Percentiles rank a stretch among this genome's conserved stretches.
Conservation (phyloP, 192 early-diverging fungal species). For the Glomus cerebriforme region DNA sequence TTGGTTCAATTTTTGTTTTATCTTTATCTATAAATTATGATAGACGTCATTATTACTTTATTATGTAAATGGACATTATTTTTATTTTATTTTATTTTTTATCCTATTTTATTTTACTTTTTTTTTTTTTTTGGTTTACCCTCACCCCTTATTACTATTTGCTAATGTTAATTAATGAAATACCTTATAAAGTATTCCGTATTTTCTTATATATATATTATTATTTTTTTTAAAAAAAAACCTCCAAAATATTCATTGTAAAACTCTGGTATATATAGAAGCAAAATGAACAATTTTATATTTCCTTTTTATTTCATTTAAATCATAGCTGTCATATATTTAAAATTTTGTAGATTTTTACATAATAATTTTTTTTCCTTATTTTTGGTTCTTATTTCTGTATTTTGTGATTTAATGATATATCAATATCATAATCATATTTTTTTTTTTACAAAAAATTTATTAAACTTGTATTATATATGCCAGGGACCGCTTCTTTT, state of each 20-base stretch:
- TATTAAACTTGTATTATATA: too few species aligned
- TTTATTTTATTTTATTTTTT: neutral
- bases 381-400: constrained; percentile 25
- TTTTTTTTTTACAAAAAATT: constrained; percentile 21
- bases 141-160: constrained; percentile 18
- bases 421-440: constrained; percentile 33
- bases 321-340: neutral
- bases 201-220: constrained; percentile 30
- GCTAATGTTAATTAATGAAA: constrained; percentile 21
- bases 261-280: constrained; percentile 26
- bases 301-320: constrained; percentile 17
- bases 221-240: too few species aligned
- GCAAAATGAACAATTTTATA: constrained; percentile 32
- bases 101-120: neutral
- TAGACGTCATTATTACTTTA: neutral
- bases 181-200: constrained; percentile 19
- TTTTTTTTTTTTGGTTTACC: neutral
- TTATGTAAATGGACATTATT: constrained; percentile 20
- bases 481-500: too few species aligned
- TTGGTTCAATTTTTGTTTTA: neutral
- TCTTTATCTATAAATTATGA: neutral
- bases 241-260: constrained; percentile 20
- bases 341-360: constrained; percentile 30
- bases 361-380: constrained; percentile 9
- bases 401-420: constrained; percentile 44